phyloP scores from a whole-genome alignment of 805 yeast genomes.

The Monosporozyma yasuniensis region DNA sequence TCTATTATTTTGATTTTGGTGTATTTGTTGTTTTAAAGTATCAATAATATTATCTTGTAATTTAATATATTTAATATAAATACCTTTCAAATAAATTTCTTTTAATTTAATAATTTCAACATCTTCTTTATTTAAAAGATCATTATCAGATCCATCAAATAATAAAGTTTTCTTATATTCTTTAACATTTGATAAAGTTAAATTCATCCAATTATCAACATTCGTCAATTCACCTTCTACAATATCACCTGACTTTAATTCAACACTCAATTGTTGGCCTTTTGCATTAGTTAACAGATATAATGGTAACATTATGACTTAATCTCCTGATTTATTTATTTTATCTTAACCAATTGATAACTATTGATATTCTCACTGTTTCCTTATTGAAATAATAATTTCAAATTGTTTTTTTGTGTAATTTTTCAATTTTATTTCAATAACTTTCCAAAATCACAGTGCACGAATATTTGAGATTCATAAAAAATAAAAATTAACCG shows the following conservation, averaged over 20 bases:
- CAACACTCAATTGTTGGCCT: conserved; percentile 79
- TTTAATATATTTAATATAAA: conserved; percentile 68
- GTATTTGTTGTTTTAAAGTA: conserved; percentile 58
- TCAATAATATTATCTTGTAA: conserved; percentile 71
- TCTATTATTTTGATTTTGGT: conserved; percentile 37
- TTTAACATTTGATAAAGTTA: conserved; percentile 69
- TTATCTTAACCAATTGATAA: background rate
- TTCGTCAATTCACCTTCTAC: conserved; percentile 74
- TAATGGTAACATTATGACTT: conserved; percentile 58
- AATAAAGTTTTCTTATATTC: conserved; percentile 32
- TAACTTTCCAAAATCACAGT: background rate
- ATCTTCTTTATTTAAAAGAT: background rate
- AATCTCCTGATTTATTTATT: background rate
- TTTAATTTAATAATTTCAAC: conserved; percentile 47
- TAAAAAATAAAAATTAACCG: background rate
- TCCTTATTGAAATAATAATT: background rate
- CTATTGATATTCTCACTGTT: too few relatives aligned
- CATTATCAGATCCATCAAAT: conserved; percentile 2
- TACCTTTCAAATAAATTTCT: conserved; percentile 78
- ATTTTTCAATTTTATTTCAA: background rate
- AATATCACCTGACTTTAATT: conserved; percentile 85
- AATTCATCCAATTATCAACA: conserved; percentile 94
- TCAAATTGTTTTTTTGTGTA: background rate
- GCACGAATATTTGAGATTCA: background rate
- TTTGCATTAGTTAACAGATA: conserved; percentile 85